Evolutionary conservation across 306 rosid genomes (phyloP), one percentile per base, ranked within the genome.

Genomic region (Pachyrhizus erosus): DNA sequence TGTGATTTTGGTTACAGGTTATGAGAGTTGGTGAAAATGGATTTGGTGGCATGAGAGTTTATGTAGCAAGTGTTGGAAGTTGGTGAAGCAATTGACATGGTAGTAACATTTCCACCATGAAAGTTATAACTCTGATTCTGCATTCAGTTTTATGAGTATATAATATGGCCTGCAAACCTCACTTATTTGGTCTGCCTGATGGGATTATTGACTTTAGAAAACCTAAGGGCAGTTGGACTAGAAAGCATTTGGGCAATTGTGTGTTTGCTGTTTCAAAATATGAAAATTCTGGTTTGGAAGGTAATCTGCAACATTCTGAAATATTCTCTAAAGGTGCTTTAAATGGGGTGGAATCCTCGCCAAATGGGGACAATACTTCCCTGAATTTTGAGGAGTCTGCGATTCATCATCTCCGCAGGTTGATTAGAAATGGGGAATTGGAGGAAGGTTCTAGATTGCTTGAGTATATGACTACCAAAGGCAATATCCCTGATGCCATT

Each of bases 371-470:
- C 24, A 81, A 77, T 64, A 64, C 86, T 1, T 87, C 92, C 1
- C 79, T 80, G 21, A 86, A 81, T 87, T 88, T 62, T 9, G 89
- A 91, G 72, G 96, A 90, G 54, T 87, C 81, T 8, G 90, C 86
- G 84, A 85, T 89, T 62, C 83, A 78, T 80, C 87, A 86, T 82
- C 88, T 91, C 23, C 88, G 88, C 0, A 64, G 72, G 57, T 67
- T 91, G 74, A 87, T 93, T 70, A 89, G 88, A 80, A 89, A 87
- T 75, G 98, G 93, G 86, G 92, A 91, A 76, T 73, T 91, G 82
- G 96, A 90, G 65, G 91, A 87, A 81, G 98, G 85, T 54, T 85
- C 90, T 61, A 86, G 76, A 83, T 87, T 85, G 68, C 80, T 91
- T 0, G 90, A 89, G 88, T 76, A 64, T 79, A 89, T 91, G 92